These are phyloP conservation scores for Mycotypha africana DNA, from an alignment of 371 early-diverging fungal species.

Conservation along the genomic window DNA sequence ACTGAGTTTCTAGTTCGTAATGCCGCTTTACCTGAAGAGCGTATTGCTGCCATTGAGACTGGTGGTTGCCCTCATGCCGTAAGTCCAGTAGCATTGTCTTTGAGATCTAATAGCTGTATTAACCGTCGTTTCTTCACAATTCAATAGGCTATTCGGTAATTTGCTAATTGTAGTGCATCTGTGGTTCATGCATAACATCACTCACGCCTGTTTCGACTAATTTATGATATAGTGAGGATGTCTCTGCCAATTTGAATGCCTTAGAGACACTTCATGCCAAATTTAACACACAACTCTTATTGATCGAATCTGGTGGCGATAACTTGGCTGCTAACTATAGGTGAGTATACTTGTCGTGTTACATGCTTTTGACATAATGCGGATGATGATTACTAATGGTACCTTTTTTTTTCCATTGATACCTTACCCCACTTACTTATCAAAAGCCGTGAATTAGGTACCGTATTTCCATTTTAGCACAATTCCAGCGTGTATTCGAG, in stretches of 20 bases:
- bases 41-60: constrained; percentile 90
- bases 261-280: constrained; percentile 82
- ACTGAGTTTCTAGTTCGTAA: constrained; percentile 88
- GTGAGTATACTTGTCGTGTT: too few relatives aligned
- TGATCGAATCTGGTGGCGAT: constrained; percentile 93
- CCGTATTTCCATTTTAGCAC: too few relatives aligned
- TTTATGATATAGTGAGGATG: constrained; percentile 73
- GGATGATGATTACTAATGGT: too few relatives aligned
- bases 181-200: too few relatives aligned
- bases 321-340: constrained; percentile 92
- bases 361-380: too few relatives aligned
- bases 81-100: too few relatives aligned
- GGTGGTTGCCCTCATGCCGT: constrained; percentile 95
- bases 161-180: too few relatives aligned
- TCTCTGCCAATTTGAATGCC: constrained; percentile 90
- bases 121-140: too few relatives aligned
- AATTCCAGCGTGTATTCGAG: too few relatives aligned
- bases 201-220: too few relatives aligned
- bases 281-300: constrained; percentile 74
- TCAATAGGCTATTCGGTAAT: constrained; percentile 47
- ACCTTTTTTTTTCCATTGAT: constrained; percentile 12
- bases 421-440: too few relatives aligned
- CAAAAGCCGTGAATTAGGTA: constrained; percentile 52
- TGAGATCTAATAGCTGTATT: too few relatives aligned
- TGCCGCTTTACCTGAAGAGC: constrained; percentile 80